Evolutionary conservation across 1,284 basidiomycete species (phyloP), one percentile per base, ranked within the genome.

Genomic region (Exsudoporus floridanus): DNA sequence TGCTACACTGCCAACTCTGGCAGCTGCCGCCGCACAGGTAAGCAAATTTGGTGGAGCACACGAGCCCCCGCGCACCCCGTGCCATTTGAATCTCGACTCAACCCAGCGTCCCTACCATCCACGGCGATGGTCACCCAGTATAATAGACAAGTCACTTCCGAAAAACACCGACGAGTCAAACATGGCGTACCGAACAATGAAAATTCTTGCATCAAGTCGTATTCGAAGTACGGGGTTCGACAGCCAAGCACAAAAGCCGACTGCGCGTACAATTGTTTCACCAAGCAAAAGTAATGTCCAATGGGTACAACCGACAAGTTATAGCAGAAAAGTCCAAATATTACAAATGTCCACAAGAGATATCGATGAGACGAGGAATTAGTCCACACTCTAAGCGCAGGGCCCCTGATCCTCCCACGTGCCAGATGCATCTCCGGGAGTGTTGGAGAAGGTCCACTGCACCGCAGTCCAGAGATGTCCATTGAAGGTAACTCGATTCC

Each of bases 391-490:
- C 19, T 28, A 62, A 31, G 55, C 49, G 28, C 65, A 67, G 1
- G 31, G 55, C 1, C 69, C 69, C 0, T 38, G 10, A 16, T 69
- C 56, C 42, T 61, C 33, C 69, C 69, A 67, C 21, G 54, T 50
- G 13, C 65, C 65, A 4, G 65, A 69, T 2, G 48, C 12, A 23
- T 67, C 65, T 3, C 62, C 69, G 0, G 65, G 69, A 16, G 18
- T 0, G 30, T 67, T 71, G 0, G 60, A 52, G 30, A 52, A 0
- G 0, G 48, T 50, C 67, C 67, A 71, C 45, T 69, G 62, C 16
- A 54, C 55, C 3, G 65, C 62, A 7, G 43, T 38, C 67, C 69
- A 67, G 2, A 67, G 44, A 2, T 48, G 52, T 0, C 21, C 46
- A 2, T 56, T 52, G 3, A 25, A 68, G 1, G 52, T 64, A 0